These are phyloP conservation scores for Nannizziopsis arthrosporioides DNA, from an alignment of 2,329 filamentous ascomycete species.

Conservation along the genomic window DNA sequence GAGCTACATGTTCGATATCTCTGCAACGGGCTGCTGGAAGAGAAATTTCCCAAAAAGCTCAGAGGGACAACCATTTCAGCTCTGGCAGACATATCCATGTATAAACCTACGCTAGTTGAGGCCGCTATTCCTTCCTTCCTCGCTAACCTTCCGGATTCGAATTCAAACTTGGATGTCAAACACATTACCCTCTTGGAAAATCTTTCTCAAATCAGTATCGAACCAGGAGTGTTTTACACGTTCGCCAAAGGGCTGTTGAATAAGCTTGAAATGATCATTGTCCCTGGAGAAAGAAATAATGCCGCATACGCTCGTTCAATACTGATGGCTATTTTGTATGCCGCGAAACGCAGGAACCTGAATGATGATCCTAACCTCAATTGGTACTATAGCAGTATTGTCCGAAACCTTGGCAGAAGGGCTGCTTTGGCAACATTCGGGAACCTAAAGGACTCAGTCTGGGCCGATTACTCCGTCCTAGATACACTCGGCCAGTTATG, in stretches of 20 bases:
- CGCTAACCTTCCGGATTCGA: constrained; percentile 49
- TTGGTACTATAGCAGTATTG: constrained; percentile 42
- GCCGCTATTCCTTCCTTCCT: constrained; percentile 56
- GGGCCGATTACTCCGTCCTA: constrained; percentile 43
- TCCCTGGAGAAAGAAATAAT: constrained; percentile 37
- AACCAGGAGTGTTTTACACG: constrained; percentile 52
- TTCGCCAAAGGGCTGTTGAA: constrained; percentile 52
- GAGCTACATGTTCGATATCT: constrained; percentile 46
- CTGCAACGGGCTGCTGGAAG: constrained; percentile 50
- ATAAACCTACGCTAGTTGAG: constrained; percentile 51
- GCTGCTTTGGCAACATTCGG: constrained; percentile 29
- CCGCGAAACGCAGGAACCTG: constrained; percentile 44
- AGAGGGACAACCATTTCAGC: constrained; percentile 48
- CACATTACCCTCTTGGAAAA: constrained; percentile 49
- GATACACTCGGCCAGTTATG: constrained; percentile 51
- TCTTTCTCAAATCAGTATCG: constrained; percentile 52
- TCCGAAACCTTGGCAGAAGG: constrained; percentile 33
- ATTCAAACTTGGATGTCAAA: constrained; percentile 33
- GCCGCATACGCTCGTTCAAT: constrained; percentile 48
- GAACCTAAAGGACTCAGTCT: constrained; percentile 25
- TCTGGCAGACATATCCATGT: constrained; percentile 49
- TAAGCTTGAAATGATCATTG: constrained; percentile 46
- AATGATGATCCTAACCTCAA: constrained; percentile 34
- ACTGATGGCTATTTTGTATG: constrained; percentile 50
- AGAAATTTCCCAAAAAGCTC: constrained; percentile 45